Evolutionary conservation across 176 grass and related monocot genomes (phyloP).

Genomic region (Eremochloa ophiuroides): DNA sequence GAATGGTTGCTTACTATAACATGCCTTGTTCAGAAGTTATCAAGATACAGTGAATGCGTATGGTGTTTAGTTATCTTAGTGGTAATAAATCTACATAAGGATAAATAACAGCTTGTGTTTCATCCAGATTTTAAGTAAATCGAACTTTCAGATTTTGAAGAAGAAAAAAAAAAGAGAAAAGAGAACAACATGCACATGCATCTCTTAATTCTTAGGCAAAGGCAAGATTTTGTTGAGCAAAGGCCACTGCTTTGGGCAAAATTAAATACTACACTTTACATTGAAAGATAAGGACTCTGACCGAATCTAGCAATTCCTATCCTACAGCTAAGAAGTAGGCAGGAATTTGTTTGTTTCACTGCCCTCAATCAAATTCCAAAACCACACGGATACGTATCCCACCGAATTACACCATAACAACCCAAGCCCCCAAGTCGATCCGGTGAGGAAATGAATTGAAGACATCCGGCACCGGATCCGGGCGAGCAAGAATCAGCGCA

Average conservation of each 20-base stretch:
- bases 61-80: background rate
- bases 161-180: background rate
- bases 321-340: background rate
- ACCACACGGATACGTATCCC: background rate
- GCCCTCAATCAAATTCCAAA: background rate
- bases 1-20: background rate
- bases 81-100: background rate
- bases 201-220: background rate
- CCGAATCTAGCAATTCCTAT: background rate
- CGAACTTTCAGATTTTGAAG: background rate
- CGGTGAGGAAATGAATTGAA: background rate
- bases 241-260: background rate
- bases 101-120: background rate
- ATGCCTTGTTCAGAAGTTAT: background rate
- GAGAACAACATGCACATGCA: background rate
- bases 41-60: background rate
- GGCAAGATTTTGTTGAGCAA: background rate
- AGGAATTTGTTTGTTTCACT: background rate
- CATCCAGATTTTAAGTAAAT: background rate
- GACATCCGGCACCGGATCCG: background rate
- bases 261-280: background rate
- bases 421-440: constrained; percentile 2
- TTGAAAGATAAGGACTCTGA: background rate
- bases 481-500: background rate
- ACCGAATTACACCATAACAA: background rate